phyloP scores from a whole-genome alignment of 345 rosid species.

The Moricandia moricandioides region DNA sequence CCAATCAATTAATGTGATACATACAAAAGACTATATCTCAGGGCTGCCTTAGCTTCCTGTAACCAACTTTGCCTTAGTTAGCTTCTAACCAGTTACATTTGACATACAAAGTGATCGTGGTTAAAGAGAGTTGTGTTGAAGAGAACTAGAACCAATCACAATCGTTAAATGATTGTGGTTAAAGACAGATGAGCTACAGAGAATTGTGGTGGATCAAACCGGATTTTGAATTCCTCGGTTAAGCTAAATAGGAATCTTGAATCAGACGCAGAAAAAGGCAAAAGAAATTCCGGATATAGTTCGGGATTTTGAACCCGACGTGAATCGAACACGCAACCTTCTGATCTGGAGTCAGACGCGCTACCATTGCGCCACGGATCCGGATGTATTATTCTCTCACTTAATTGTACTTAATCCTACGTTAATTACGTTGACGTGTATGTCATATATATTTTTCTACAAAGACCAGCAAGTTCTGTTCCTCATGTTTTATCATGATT shows the following conservation, averaged over 20 bases:
- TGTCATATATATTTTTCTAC: not conserved
- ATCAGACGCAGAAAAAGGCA: not conserved
- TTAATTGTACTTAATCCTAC: fast-evolving
- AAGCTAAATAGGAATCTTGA: not conserved
- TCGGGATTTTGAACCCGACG: constrained; percentile 68
- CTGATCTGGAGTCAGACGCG: constrained; percentile 97
- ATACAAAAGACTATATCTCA: not conserved
- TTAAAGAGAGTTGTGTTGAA: no score
- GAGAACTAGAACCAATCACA: no score
- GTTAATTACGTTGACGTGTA: not conserved
- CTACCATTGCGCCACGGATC: constrained; percentile 98
- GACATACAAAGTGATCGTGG: not conserved
- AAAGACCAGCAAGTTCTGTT: not conserved
- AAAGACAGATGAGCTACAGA: not conserved
- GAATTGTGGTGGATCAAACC: not conserved
- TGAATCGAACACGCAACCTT: constrained; percentile 97
- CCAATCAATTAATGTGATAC: not conserved
- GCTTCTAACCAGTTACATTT: no score
- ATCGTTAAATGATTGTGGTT: no score
- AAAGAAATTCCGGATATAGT: not conserved
- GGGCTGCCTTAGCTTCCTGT: no score
- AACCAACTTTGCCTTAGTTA: no score
- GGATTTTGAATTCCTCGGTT: not conserved
- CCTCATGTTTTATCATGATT: not conserved
- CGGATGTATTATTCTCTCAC: constrained; percentile 5